Conservation (phyloP, 2,329 filamentous ascomycete genomes). For the Stemphylium beticola region DNA sequence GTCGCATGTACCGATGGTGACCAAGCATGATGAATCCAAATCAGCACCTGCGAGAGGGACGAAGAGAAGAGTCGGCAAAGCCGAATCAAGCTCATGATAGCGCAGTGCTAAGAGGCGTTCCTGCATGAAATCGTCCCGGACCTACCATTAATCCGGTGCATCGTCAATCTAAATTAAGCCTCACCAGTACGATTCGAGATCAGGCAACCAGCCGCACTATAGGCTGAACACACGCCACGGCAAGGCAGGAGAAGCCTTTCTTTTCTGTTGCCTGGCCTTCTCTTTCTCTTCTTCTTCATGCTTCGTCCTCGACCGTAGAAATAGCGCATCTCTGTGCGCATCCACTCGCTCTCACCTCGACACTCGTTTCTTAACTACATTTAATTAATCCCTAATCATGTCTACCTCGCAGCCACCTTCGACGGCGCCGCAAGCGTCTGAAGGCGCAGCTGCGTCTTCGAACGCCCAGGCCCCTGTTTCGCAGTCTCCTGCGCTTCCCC, state of each 20-base stretch:
- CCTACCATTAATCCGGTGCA: background rate
- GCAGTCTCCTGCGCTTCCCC: background rate
- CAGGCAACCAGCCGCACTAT: conserved; percentile 9
- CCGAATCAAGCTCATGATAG: conserved; percentile 5
- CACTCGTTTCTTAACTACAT: conserved; percentile 5
- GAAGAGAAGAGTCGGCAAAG: background rate
- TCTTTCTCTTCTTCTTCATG: conserved; percentile 2
- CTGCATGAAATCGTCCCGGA: conserved; percentile 2
- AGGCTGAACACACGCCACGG: background rate
- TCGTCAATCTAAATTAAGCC: conserved; percentile 10
- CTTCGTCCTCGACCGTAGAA: conserved; percentile 1
- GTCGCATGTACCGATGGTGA: no score
- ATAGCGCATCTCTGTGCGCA: conserved; percentile 13
- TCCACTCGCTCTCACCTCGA: conserved; percentile 12
- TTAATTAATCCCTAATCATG: conserved; percentile 17
- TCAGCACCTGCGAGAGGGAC: background rate
- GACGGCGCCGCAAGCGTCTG: conserved; percentile 4
- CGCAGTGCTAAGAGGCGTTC: background rate
- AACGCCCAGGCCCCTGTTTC: background rate
- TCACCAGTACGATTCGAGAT: conserved; percentile 4
- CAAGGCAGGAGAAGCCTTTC: background rate
- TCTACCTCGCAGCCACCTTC: conserved; percentile 9
- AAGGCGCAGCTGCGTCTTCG: background rate
- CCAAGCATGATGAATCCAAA: no score
- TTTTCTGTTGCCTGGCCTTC: conserved; percentile 4